Conservation (phyloP, 2,329 filamentous ascomycete species). For the Teratosphaeria epicoccoides region DNA sequence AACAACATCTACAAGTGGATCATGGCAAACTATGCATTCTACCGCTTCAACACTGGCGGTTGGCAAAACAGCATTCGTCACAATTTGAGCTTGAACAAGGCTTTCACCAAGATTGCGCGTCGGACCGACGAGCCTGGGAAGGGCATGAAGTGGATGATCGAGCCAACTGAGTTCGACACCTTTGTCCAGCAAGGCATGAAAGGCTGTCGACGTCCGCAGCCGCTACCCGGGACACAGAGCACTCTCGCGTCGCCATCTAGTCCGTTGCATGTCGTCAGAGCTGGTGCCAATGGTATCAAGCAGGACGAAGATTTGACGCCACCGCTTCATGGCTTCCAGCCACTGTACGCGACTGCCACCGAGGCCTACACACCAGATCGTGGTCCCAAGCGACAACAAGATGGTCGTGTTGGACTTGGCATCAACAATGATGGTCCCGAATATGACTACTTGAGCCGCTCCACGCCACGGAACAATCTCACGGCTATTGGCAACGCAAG, state of each 20-base stretch:
- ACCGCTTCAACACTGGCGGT: constrained; percentile 70
- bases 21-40: constrained; percentile 83
- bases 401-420: constrained; percentile 19
- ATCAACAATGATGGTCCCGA: constrained; percentile 22
- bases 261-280: constrained; percentile 43
- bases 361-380: constrained; percentile 47
- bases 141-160: constrained; percentile 98
- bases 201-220: constrained; percentile 29
- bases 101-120: constrained; percentile 85
- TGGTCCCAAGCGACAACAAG: constrained; percentile 32
- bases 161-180: constrained; percentile 71
- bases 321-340: constrained; percentile 29
- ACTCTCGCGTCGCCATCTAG: constrained; percentile 34
- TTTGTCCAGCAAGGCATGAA: constrained; percentile 61
- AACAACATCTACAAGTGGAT: constrained; percentile 93
- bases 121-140: constrained; percentile 93
- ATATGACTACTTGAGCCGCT: constrained; percentile 20
- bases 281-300: constrained; percentile 34
- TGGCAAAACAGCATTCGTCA: constrained; percentile 99
- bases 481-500: constrained; percentile 27
- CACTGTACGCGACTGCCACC: constrained; percentile 37
- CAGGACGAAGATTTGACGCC: constrained; percentile 29
- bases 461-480: constrained; percentile 25
- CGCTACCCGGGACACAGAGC: constrained; percentile 27
- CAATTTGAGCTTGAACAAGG: constrained; percentile 88